Percentiles rank a stretch among this genome's conserved stretches.
These are phyloP conservation scores for Anthostomella pinea DNA, from an alignment of 2,329 filamentous ascomycete species.

Conservation along the genomic window DNA sequence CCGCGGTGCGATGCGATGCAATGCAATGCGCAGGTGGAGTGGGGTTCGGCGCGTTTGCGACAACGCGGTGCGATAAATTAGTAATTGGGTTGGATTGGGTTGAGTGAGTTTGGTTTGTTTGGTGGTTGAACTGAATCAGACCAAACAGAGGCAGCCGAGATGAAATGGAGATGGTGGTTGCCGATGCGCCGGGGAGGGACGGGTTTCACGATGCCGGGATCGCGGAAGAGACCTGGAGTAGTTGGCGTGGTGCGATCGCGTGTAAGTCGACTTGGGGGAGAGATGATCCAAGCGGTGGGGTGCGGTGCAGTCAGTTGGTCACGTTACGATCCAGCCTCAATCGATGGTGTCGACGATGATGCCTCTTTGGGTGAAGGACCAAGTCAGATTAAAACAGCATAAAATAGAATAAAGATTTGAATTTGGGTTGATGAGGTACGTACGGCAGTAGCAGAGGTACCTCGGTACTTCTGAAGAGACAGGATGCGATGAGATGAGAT, in stretches of 20 bases:
- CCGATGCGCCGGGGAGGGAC: slow-evolving; percentile 15
- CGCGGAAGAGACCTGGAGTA: not conserved
- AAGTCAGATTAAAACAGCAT: slow-evolving; percentile 21
- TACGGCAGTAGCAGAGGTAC: slow-evolving; percentile 20
- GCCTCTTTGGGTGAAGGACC: slow-evolving; percentile 26
- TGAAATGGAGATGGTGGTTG: slow-evolving; percentile 8
- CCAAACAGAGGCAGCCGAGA: slow-evolving; percentile 16
- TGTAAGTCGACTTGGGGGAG: slow-evolving; percentile 4
- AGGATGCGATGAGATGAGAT: slow-evolving; percentile 12
- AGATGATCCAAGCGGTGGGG: slow-evolving; percentile 20
- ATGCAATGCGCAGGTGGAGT: slow-evolving; percentile 7
- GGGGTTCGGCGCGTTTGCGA: slow-evolving; percentile 8
- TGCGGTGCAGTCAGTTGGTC: slow-evolving; percentile 13
- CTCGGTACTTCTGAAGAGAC: slow-evolving; percentile 23
- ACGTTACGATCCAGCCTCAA: slow-evolving; percentile 14
- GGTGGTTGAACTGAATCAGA: slow-evolving; percentile 27
- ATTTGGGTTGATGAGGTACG: slow-evolving; percentile 15
- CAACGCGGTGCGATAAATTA: slow-evolving; percentile 2
- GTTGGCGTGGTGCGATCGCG: too few relatives aligned
- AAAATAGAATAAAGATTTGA: slow-evolving; percentile 14
- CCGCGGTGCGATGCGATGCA: not conserved
- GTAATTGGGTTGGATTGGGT: too few relatives aligned
- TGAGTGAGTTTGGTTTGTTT: slow-evolving; percentile 10
- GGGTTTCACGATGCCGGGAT: slow-evolving; percentile 21
- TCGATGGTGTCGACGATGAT: slow-evolving; percentile 11